These are phyloP conservation scores for Xylogone sp. DNA, from an alignment of 2,329 filamentous ascomycete species.

Conservation along the genomic window DNA sequence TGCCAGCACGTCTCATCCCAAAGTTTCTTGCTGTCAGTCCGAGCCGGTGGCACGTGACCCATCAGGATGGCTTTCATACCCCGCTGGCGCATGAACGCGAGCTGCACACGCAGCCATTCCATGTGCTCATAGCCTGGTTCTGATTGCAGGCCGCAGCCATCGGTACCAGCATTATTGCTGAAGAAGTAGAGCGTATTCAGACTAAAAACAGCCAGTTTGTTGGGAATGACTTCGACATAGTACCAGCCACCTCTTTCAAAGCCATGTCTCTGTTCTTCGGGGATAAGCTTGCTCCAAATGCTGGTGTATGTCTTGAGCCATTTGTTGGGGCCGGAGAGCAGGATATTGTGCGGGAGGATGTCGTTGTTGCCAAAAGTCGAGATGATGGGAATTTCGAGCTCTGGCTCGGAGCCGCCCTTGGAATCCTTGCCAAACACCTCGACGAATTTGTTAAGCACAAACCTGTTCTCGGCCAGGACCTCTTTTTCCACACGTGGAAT, in stretches of 20 bases:
- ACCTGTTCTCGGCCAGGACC: conserved; percentile 73
- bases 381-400: conserved; percentile 73
- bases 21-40: conserved; percentile 76
- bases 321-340: conserved; percentile 77
- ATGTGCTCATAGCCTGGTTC: conserved; percentile 93
- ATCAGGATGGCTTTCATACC: conserved; percentile 93
- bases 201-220: conserved; percentile 83
- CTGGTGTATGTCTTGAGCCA: conserved; percentile 76
- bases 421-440: conserved; percentile 62
- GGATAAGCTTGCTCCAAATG: conserved; percentile 85
- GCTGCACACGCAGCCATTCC: conserved; percentile 90
- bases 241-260: conserved; percentile 96
- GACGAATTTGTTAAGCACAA: conserved; percentile 71
- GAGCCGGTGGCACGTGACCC: conserved; percentile 88
- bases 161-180: conserved; percentile 85
- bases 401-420: conserved; percentile 19
- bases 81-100: conserved; percentile 75
- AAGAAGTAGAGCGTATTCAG: conserved; percentile 97
- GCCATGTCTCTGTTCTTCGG: conserved; percentile 84
- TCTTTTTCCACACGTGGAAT: conserved; percentile 72
- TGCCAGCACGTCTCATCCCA: conserved; percentile 99
- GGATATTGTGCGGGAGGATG: conserved; percentile 93
- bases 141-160: conserved; percentile 74
- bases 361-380: conserved; percentile 97
- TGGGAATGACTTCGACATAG: conserved; percentile 84